These are phyloP conservation scores for Pseudogymnoascus sp. DNA, from an alignment of 2,329 filamentous ascomycete genomes.

Conservation along the genomic window DNA sequence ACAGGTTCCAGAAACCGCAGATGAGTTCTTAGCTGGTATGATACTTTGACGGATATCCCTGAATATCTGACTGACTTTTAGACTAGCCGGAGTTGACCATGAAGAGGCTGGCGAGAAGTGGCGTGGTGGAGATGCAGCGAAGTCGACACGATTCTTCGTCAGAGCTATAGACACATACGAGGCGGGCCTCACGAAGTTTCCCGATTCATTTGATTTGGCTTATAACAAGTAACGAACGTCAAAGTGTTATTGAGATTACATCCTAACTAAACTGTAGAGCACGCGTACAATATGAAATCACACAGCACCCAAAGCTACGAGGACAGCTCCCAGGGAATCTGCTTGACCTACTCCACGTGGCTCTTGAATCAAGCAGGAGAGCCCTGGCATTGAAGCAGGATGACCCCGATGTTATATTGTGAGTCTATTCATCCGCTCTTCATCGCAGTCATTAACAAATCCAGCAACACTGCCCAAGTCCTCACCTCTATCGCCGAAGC, in stretches of 20 bases:
- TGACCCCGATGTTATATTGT: constrained; percentile 61
- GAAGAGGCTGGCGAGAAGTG: constrained; percentile 71
- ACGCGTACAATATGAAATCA: constrained; percentile 61
- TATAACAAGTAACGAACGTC: constrained; percentile 58
- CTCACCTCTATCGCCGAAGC: constrained; percentile 59
- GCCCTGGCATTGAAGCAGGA: constrained; percentile 52
- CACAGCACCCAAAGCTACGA: constrained; percentile 58
- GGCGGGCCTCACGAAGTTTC: constrained; percentile 53
- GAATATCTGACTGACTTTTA: not conserved
- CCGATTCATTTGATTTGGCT: constrained; percentile 59
- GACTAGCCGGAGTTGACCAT: constrained; percentile 53
- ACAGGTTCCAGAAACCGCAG: constrained; percentile 51
- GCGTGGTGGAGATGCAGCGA: constrained; percentile 62
- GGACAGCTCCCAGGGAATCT: constrained; percentile 47
- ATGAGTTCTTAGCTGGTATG: constrained; percentile 58
- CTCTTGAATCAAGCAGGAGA: constrained; percentile 56
- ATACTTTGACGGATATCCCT: not conserved
- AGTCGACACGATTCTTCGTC: constrained; percentile 45
- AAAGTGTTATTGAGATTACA: not conserved
- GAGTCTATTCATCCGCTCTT: constrained; percentile 13
- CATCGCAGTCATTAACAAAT: constrained; percentile 9
- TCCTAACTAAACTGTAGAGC: constrained; percentile 42
- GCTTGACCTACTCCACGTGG: constrained; percentile 49
- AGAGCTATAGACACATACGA: constrained; percentile 61
- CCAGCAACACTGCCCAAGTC: constrained; percentile 60